These are phyloP conservation scores for Pyracantha coccinea DNA, from an alignment of 331 rosid genomes.

Conservation along the genomic window DNA sequence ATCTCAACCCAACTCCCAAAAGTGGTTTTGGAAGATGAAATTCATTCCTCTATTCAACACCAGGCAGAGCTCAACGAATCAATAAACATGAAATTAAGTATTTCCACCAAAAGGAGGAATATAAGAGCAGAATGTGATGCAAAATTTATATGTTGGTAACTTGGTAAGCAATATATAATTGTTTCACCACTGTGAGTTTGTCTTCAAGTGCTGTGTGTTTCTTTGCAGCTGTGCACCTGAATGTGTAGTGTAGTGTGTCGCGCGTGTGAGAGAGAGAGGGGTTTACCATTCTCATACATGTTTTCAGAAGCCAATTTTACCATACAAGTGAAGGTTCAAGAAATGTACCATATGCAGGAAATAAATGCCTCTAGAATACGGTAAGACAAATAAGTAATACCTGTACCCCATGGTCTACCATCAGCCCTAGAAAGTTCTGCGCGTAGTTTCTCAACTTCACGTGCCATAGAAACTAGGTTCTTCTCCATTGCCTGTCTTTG, in stretches of 20 bases:
- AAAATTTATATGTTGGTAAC: background rate
- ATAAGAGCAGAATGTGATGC: background rate
- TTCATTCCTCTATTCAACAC: background rate
- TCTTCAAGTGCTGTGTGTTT: background rate
- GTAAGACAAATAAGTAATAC: constrained; percentile 29
- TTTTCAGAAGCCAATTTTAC: background rate
- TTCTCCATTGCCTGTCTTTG: constrained; percentile 90
- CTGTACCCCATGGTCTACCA: constrained; percentile 72
- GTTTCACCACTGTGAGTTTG: background rate
- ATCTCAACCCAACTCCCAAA: background rate
- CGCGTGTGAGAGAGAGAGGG: background rate
- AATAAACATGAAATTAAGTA: background rate
- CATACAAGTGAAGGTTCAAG: background rate
- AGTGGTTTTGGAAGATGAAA: background rate
- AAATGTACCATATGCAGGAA: background rate
- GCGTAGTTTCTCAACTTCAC: constrained; percentile 83
- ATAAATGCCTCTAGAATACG: background rate
- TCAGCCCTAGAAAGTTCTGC: constrained; percentile 65
- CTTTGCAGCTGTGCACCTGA: background rate
- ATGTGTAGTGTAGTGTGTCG: background rate
- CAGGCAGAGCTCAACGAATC: background rate
- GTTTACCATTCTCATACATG: background rate
- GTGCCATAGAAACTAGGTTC: constrained; percentile 82
- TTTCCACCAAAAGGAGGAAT: background rate
- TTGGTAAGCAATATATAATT: background rate